Evolutionary conservation across 352 stramenopile species (phyloP).

Genomic region (Pythium inflatum): DNA sequence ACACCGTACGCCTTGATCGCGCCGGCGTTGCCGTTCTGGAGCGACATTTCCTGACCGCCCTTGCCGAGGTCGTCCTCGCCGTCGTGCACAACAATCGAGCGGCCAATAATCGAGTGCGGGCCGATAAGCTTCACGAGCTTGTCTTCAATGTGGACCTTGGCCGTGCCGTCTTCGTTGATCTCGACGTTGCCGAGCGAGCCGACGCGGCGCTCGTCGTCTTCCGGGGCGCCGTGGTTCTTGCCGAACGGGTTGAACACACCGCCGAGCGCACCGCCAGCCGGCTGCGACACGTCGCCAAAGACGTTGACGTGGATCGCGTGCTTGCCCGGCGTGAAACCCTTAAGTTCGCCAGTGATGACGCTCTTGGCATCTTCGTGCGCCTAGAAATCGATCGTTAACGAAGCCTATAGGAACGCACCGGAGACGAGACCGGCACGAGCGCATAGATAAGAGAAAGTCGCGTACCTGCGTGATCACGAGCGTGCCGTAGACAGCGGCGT

Average conservation of each 20-base stretch:
- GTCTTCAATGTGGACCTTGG: constrained; percentile 94
- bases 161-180: constrained; percentile 84
- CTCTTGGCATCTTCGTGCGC: constrained; percentile 88
- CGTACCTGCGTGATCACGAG: constrained; percentile 77
- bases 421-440: not conserved
- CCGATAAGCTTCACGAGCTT: constrained; percentile 97
- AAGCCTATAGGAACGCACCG: not conserved
- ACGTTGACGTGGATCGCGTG: constrained; percentile 96
- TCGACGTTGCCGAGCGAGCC: constrained; percentile 94
- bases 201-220: constrained; percentile 96
- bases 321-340: constrained; percentile 84
- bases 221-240: constrained; percentile 96
- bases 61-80: constrained; percentile 96
- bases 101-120: constrained; percentile 97
- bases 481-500: constrained; percentile 79
- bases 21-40: constrained; percentile 97
- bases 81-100: constrained; percentile 94
- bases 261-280: constrained; percentile 69
- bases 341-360: constrained; percentile 84
- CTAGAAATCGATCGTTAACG: constrained; percentile 26
- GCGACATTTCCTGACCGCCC: constrained; percentile 95
- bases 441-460: not conserved
- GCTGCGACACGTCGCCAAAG: constrained; percentile 94
- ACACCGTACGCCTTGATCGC: constrained; percentile 91
- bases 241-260: constrained; percentile 98